Percentiles rank a stretch among this genome's conserved stretches.
Conservation (phyloP, 345 rosid species). For the Acer campestre region DNA sequence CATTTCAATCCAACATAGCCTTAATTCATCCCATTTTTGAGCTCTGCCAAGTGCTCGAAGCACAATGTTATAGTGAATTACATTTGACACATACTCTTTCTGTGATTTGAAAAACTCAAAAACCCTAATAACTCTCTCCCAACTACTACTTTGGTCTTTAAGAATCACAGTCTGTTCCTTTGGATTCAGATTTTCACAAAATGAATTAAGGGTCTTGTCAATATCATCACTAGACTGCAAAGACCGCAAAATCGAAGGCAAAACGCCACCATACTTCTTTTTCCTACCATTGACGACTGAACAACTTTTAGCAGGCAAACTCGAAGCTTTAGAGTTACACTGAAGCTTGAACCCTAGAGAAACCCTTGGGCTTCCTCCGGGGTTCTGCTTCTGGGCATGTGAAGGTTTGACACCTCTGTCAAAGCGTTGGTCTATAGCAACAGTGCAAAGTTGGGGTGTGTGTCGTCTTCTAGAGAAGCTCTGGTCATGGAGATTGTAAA, state of each 20-base stretch:
- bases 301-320: conserved; percentile 39
- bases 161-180: conserved; percentile 85
- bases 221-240: conserved; percentile 56
- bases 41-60: conserved; percentile 81
- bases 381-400: conserved; percentile 21
- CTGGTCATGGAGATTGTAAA: conserved; percentile 18
- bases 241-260: conserved; percentile 67
- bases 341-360: conserved; percentile 52
- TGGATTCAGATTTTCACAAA: conserved; percentile 56
- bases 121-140: conserved; percentile 59
- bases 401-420: conserved; percentile 13
- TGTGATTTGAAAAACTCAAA: conserved; percentile 71
- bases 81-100: conserved; percentile 66
- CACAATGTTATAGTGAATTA: conserved; percentile 82
- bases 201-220: conserved; percentile 54
- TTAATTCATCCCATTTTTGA: conserved; percentile 79
- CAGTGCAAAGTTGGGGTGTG: conserved; percentile 3
- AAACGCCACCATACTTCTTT: conserved; percentile 52
- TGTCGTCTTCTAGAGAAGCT: background rate
- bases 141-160: conserved; percentile 60
- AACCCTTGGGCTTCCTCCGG: conserved; percentile 35
- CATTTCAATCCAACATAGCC: conserved; percentile 88
- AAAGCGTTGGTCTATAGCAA: conserved; percentile 1
- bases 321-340: conserved; percentile 43
- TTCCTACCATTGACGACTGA: conserved; percentile 35